Conservation (phyloP, 1,284 basidiomycete species). For the Fomitopsis palustris region DNA sequence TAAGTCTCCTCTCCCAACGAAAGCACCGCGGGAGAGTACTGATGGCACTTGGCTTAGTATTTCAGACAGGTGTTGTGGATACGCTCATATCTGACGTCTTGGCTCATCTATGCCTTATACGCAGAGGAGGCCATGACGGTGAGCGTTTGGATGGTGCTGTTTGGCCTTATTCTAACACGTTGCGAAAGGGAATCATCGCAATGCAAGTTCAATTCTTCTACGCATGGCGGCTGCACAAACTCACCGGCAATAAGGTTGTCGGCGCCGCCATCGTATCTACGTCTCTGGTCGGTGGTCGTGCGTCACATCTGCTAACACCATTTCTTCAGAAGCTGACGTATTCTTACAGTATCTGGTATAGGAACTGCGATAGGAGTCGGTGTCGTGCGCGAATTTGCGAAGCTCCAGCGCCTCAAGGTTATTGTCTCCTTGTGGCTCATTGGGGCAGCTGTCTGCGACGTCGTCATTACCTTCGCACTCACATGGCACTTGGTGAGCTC, state of each 20-base stretch:
- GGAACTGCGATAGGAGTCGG: slow-evolving; percentile 11
- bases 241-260: slow-evolving; percentile 8
- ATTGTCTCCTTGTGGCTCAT: slow-evolving; percentile 13
- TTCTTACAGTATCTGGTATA: slow-evolving; percentile 6
- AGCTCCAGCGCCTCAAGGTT: not conserved
- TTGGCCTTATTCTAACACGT: slow-evolving; percentile 22
- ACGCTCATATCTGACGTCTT: not conserved
- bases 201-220: slow-evolving; percentile 34
- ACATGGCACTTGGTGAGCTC: slow-evolving; percentile 7
- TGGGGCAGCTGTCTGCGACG: slow-evolving; percentile 7
- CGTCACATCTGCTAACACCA: not conserved
- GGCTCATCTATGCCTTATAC: slow-evolving; percentile 8
- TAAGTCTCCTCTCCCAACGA: not conserved
- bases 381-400: slow-evolving; percentile 2
- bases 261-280: slow-evolving; percentile 1
- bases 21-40: not conserved
- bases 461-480: slow-evolving; percentile 5
- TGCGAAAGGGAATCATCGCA: slow-evolving; percentile 24
- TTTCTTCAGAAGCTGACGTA: not conserved
- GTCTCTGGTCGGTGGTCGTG: slow-evolving; percentile 2
- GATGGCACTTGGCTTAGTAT: not conserved
- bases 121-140: slow-evolving; percentile 11
- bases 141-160: not conserved
- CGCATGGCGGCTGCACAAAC: slow-evolving; percentile 31
- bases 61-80: not conserved